Percentiles rank a stretch among this genome's conserved stretches.
These are phyloP conservation scores for Cytospora piceae DNA, from an alignment of 2,329 filamentous ascomycete species.

Conservation along the genomic window DNA sequence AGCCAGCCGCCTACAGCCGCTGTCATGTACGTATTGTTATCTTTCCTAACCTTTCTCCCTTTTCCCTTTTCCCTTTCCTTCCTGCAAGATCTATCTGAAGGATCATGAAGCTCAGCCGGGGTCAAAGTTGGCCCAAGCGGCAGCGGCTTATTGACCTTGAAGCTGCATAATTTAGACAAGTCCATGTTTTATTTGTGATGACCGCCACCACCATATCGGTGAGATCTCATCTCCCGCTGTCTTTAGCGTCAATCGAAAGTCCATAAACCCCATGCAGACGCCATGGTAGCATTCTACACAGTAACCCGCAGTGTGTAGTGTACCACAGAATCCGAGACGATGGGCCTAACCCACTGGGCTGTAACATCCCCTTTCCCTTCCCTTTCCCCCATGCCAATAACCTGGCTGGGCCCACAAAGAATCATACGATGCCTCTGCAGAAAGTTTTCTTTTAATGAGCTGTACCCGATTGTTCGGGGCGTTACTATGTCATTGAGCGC, in stretches of 20 bases:
- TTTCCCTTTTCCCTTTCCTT: neutral
- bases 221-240: neutral
- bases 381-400: neutral
- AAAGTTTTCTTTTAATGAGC: constrained; percentile 9
- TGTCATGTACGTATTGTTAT: neutral
- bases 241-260: neutral
- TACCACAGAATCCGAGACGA: constrained; percentile 1
- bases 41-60: neutral
- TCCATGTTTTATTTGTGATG: neutral
- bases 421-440: constrained; percentile 26
- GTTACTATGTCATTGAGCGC: neutral
- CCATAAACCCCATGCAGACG: constrained; percentile 12
- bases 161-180: neutral
- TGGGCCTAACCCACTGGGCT: constrained; percentile 6
- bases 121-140: neutral
- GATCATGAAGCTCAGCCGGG: constrained; percentile 4
- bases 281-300: neutral
- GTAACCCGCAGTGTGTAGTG: neutral
- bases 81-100: constrained; percentile 1
- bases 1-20: neutral
- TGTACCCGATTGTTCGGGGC: neutral
- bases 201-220: neutral
- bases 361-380: neutral
- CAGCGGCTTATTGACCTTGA: neutral
- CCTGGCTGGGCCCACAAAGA: constrained; percentile 20